Conservation (phyloP, 345 rosid genomes). For the Eucalyptus polyanthemos region DNA sequence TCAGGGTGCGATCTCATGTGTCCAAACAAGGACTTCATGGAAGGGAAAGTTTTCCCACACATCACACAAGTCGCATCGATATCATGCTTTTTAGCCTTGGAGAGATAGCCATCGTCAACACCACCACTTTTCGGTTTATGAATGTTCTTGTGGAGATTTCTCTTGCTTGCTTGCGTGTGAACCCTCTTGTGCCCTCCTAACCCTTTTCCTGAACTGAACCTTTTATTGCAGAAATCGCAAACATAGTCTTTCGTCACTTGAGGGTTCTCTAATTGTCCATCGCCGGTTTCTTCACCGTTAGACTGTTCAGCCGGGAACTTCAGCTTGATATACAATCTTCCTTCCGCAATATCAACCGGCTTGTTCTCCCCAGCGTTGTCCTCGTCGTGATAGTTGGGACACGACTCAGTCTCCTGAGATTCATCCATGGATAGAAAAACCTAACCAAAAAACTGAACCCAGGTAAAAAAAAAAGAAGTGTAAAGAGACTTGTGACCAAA, state of each 20-base stretch:
- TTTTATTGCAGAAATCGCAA: slow-evolving; percentile 23
- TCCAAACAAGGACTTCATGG: slow-evolving; percentile 36
- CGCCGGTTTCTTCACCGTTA: not conserved
- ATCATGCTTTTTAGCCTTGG: not conserved
- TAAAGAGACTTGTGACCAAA: not conserved
- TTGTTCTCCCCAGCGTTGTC: not conserved
- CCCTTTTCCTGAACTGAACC: slow-evolving; percentile 34
- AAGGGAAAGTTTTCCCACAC: slow-evolving; percentile 19
- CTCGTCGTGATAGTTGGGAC: not conserved
- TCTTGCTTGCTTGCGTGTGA: slow-evolving; percentile 2
- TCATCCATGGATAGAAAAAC: not conserved
- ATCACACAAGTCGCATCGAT: slow-evolving; percentile 4
- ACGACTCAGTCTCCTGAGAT: not conserved
- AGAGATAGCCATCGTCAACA: not conserved
- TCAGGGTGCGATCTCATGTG: slow-evolving; percentile 56
- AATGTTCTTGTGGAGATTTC: not conserved
- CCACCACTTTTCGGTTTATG: not conserved
- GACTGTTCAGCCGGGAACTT: not conserved
- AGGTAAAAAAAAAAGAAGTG: too few relatives aligned
- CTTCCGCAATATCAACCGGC: not conserved
- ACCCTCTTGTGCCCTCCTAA: slow-evolving; percentile 43
- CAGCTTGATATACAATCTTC: not conserved
- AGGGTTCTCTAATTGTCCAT: not conserved
- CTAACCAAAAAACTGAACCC: not conserved
- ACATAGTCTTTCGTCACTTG: not conserved